Evolutionary conservation across 2,329 filamentous ascomycete species (phyloP).

Genomic region (Cladosporium sp.): DNA sequence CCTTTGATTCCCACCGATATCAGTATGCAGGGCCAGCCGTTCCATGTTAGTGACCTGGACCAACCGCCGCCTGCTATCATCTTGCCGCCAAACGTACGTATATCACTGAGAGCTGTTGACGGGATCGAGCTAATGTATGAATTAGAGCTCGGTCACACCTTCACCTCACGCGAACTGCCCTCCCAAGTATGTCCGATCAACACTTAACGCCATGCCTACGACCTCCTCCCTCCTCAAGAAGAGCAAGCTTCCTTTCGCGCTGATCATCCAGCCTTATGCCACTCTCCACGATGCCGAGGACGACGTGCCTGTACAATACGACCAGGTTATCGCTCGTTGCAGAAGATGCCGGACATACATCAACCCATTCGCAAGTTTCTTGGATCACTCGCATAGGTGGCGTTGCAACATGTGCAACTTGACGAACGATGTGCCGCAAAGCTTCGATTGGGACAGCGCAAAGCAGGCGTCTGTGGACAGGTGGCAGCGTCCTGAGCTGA

Average conservation of each 20-base stretch:
- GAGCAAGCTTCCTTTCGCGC: slow-evolving; percentile 89
- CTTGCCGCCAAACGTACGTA: slow-evolving; percentile 77
- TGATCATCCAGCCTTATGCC: slow-evolving; percentile 94
- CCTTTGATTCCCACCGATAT: slow-evolving; percentile 91
- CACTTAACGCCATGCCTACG: slow-evolving; percentile 88
- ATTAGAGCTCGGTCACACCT: slow-evolving; percentile 77
- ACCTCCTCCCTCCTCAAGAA: slow-evolving; percentile 94
- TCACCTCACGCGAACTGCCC: slow-evolving; percentile 90
- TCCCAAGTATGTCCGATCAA: slow-evolving; percentile 91
- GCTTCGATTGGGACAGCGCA: slow-evolving; percentile 95
- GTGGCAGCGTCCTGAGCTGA: slow-evolving; percentile 89
- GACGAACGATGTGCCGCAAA: slow-evolving; percentile 98
- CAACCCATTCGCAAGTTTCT: slow-evolving; percentile 93
- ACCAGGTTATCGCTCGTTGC: slow-evolving; percentile 96
- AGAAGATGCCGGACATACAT: slow-evolving; percentile 95
- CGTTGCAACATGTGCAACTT: slow-evolving; percentile 99
- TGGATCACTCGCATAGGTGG: slow-evolving; percentile 97
- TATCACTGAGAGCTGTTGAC: slow-evolving; percentile 44
- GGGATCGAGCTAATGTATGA: background rate
- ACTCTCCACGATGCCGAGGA: slow-evolving; percentile 92
- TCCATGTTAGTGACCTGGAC: slow-evolving; percentile 91
- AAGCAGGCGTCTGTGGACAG: slow-evolving; percentile 88
- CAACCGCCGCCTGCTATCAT: slow-evolving; percentile 87
- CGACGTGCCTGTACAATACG: slow-evolving; percentile 84
- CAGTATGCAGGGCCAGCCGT: slow-evolving; percentile 72